phyloP scores from a whole-genome alignment of 805 yeast species.

The Pichia cabralensis region DNA sequence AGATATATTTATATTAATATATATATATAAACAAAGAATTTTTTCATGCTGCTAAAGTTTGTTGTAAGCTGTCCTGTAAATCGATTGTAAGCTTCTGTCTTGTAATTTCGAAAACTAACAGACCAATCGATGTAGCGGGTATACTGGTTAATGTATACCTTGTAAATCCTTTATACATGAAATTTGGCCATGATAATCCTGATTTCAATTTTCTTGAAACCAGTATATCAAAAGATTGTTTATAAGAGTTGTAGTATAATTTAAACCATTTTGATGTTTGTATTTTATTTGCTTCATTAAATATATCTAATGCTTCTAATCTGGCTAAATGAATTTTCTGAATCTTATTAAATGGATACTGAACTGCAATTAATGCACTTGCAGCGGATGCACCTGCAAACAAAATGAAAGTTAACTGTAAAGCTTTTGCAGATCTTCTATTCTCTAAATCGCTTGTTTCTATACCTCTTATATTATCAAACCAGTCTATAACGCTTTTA shows the following conservation, averaged over 20 bases:
- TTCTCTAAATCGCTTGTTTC: conserved; percentile 14
- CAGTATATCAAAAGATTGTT: conserved; percentile 61
- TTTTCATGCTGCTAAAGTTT: conserved; percentile 5
- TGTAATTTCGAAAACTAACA: conserved; percentile 75
- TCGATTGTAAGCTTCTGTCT: conserved; percentile 33
- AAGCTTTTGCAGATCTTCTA: conserved; percentile 29
- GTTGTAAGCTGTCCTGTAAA: conserved; percentile 13
- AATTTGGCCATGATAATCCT: conserved; percentile 44
- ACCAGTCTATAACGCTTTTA: conserved; percentile 32
- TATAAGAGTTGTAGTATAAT: conserved; percentile 64
- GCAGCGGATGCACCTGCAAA: conserved; percentile 88
- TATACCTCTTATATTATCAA: conserved; percentile 8
- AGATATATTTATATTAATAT: no score
- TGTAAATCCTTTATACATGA: conserved; percentile 73
- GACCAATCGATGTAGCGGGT: conserved; percentile 84
- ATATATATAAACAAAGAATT: no score
- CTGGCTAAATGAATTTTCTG: conserved; percentile 74
- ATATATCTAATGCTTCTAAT: conserved; percentile 69
- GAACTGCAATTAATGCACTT: conserved; percentile 60
- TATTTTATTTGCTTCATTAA: conserved; percentile 28
- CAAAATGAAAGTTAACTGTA: conserved; percentile 60
- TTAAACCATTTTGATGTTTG: conserved; percentile 26
- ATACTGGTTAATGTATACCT: conserved; percentile 64
- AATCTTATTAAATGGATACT: conserved; percentile 71
- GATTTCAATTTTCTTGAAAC: conserved; percentile 44